Base-by-base conservation (phyloP, 2,329 filamentous ascomycete genomes). In the Plenodomus biglobosus region DNA sequence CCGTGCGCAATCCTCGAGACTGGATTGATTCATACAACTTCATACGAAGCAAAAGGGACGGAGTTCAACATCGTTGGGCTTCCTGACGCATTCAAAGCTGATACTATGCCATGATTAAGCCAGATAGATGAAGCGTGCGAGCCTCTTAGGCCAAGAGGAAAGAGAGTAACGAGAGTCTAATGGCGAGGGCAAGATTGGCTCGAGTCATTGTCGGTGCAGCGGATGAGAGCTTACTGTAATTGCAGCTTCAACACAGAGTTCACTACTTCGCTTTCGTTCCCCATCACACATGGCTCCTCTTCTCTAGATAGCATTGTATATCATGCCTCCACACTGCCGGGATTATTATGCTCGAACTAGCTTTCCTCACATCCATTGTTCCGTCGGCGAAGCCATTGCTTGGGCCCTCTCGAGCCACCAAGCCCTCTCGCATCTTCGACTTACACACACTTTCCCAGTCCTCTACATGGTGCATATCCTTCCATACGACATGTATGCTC, bases 91-190 rank as follows among this genome's bases (percentile, higher is more conserved):
- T 44, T 54, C 44, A 42, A 49, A 4, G 44, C 75, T 41, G 80
- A 84, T 43, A 59, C 75, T 1, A 69, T 85, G 40, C 73, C 71
- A 2, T 87, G 83, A 83, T 84, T 78, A 0, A 56, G 77, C 1
- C 77, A 83, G 42, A 78, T 86, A 73, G 81, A 84, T 22, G 81
- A 85, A 30, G 81, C 77, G 30, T 68, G 85, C 1, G 65, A 73
- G 3, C 54, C 74, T 1, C 67, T 86, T 0, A 68, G 73, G 3
- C 68, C 15, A 67, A 74, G 1, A 73, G 73, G 7, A 78, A 84
- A 46, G 69, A 75, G 0, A 74, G 75, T 1, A 83, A 86, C 58
- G 70, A 73, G 21, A 56, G 80, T 1, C 70, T 86, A 2, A 73
- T 75, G 2, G 58, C 65, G 1, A 70, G 74, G 30, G 73, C 73